Evolutionary conservation across 768 basidiomycete species (phyloP).

Genomic region (Dacryopinax spathularia): DNA sequence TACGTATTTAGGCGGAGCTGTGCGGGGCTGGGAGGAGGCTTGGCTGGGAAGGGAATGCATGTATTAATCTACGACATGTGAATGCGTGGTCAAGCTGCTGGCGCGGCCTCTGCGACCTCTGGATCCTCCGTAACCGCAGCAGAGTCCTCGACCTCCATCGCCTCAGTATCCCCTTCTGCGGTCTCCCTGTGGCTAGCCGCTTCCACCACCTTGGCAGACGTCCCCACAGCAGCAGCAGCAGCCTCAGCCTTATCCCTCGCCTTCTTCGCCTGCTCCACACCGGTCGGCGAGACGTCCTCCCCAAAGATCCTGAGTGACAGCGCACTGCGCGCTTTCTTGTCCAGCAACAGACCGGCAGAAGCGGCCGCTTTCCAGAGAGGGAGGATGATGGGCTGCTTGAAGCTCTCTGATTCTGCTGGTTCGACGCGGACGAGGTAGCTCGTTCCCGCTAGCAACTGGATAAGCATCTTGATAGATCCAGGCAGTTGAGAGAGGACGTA

Average conservation of each 20-base stretch:
- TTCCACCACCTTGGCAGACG: constrained; percentile 6
- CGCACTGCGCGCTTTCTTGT: constrained; percentile 81
- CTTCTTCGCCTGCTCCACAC: not conserved
- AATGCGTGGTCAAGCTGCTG: too few relatives aligned
- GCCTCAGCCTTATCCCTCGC: constrained; percentile 9
- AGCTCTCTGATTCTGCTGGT: constrained; percentile 42
- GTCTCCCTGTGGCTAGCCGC: not conserved
- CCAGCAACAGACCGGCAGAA: constrained; percentile 81
- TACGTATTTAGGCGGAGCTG: too few relatives aligned
- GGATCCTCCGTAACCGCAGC: too few relatives aligned
- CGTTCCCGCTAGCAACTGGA: constrained; percentile 37
- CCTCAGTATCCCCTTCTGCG: not conserved
- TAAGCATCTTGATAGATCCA: not conserved
- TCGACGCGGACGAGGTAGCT: constrained; percentile 60
- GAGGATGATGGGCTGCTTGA: constrained; percentile 69
- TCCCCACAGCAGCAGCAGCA: constrained; percentile 10
- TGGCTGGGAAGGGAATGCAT: not conserved
- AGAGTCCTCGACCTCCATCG: not conserved
- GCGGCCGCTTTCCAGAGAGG: constrained; percentile 91
- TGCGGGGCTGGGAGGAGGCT: too few relatives aligned
- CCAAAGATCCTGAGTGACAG: constrained; percentile 76
- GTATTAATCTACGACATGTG: not conserved
- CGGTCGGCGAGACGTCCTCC: constrained; percentile 47
- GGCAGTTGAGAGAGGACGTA: constrained; percentile 26
- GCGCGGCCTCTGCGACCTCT: too few relatives aligned